A percentile compares a stretch with the other conserved stretches of the same genome.
phyloP scores from a whole-genome alignment of 1,284 basidiomycete genomes.

The Puccinia polysora region DNA sequence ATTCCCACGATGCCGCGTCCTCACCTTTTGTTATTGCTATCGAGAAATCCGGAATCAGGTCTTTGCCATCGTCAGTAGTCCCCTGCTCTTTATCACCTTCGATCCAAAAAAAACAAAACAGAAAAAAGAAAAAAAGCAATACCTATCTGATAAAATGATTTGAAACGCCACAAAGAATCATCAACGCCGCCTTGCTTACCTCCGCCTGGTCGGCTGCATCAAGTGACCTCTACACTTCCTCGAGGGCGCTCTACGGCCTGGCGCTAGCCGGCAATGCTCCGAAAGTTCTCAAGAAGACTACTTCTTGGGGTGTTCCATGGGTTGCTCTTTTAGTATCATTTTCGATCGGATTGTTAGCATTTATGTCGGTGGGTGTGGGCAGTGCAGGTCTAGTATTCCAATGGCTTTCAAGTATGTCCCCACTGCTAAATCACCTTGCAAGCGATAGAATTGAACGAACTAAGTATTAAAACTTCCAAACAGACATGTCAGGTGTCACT shows the following conservation, averaged over 20 bases:
- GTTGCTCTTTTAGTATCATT: slow-evolving; percentile 66
- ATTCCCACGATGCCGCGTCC: slow-evolving; percentile 62
- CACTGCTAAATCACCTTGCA: no score
- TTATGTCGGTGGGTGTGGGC: slow-evolving; percentile 61
- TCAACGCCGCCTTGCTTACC: slow-evolving; percentile 78
- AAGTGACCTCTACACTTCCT: slow-evolving; percentile 72
- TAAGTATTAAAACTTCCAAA: no score
- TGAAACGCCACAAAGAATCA: slow-evolving; percentile 54
- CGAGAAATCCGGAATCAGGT: slow-evolving; percentile 15
- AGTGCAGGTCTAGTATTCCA: slow-evolving; percentile 66
- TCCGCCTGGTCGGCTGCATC: slow-evolving; percentile 82
- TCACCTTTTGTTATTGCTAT: slow-evolving; percentile 76
- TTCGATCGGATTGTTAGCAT: slow-evolving; percentile 67
- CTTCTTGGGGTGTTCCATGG: slow-evolving; percentile 69
- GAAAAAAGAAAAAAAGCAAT: no score
- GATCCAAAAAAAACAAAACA: no score
- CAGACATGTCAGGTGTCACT: slow-evolving; percentile 56
- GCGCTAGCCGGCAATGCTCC: slow-evolving; percentile 74
- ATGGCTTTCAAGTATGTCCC: slow-evolving; percentile 64
- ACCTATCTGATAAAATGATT: no score
- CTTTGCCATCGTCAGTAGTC: slow-evolving; percentile 33
- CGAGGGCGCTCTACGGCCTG: slow-evolving; percentile 65
- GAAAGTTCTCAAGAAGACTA: slow-evolving; percentile 65
- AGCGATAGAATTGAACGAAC: no score
- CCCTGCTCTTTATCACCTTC: not conserved